Base-by-base conservation (phyloP, 1,284 basidiomycete genomes). In the Amylostereum areolatum region DNA sequence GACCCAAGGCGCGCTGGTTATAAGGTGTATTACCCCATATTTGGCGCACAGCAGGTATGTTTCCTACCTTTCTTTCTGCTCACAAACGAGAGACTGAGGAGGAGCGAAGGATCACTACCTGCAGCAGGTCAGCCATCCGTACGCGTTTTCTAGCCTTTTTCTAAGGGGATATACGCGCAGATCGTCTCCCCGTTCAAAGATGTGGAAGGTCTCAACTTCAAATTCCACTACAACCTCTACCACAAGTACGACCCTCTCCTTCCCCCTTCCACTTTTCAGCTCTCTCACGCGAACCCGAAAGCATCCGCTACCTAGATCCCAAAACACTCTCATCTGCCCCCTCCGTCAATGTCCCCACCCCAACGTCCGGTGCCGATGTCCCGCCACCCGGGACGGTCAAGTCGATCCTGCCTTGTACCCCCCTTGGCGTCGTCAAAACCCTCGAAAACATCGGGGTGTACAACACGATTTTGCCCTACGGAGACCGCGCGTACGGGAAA, bases 401-500 rank as follows among this genome's bases (percentile, higher is more conserved):
- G 68, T 94, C 92, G 11, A 94, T 99, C 63, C 80, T 99, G 33
- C 96, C 96, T 0, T 99, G 96, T 68, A 99, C 96, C 2, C 95
- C 96, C 0, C 80, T 99, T 27, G 96, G 93, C 2, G 89, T 98
- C 62, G 95, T 96, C 56, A 99, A 99, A 71, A 92, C 85, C 54
- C 76, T 99, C 30, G 96, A 99, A 65, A 78, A 86, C 57, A 75
- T 89, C 41, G 89, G 93, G 10, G 92, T 97, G 11, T 99, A 99
- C 74, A 97, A 97, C 69, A 83, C 70, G 56, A 78, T 97, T 50
- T 75, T 98, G 28, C 85, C 89, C 1, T 98, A 97, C 65, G 96
- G 96, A 24, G 94, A 97, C 68, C 83, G 94, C 28, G 92, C 94
- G 3, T 92, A 94, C 61, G 96, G 96, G 11, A 92, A 85, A 65